Base-by-base conservation (phyloP, 495 filamentous ascomycete genomes). In the Aspergillus taichungensis region DNA sequence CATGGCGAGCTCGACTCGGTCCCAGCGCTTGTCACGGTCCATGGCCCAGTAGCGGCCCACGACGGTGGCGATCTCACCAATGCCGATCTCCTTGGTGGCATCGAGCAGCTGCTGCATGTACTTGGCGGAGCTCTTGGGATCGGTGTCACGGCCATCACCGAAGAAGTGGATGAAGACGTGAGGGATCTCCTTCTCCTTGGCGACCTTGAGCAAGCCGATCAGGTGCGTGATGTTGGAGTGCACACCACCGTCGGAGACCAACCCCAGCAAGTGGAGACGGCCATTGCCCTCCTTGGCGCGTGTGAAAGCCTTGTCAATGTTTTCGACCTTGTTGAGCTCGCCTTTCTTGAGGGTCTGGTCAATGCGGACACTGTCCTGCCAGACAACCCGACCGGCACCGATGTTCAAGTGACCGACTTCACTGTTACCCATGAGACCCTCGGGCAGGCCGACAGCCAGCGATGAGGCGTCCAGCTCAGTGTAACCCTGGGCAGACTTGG, bases 11-110 rank as follows among this genome's bases (percentile, higher is more conserved):
- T 94, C 85, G 46, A 94, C 78, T 56, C 92, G 77, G 60, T 98
- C 90, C 92, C 92, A 98, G 63, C 92, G 80, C 85, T 97, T 98
- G 68, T 98, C 92, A 56, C 92, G 90, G 74, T 98, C 92, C 92
- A 98, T 98, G 61, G 88, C 88, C 62, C 87, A 98, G 78, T 96
- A 98, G 50, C 92, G 79, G 41, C 92, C 92, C 32, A 97, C 91
- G 28, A 94, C 79, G 13, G 92, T 96, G n/a, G 86, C 90, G 51
- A 97, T 77, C 59, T 91, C 70, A 55, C 92, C 91, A 51, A 83
- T 63, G 27, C 88, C 92, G 53, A 94, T 76, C 64, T 96, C 87
- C 64, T 88, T 80, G 37, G 77, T 80, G 50, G 78, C 82, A 27
- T 80, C 76, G 36, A 95, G 67, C 9, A 97, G 73, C 55, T 87